phyloP scores from a whole-genome alignment of 176 grass and related monocot genomes.

The Metroxylon sagu region DNA sequence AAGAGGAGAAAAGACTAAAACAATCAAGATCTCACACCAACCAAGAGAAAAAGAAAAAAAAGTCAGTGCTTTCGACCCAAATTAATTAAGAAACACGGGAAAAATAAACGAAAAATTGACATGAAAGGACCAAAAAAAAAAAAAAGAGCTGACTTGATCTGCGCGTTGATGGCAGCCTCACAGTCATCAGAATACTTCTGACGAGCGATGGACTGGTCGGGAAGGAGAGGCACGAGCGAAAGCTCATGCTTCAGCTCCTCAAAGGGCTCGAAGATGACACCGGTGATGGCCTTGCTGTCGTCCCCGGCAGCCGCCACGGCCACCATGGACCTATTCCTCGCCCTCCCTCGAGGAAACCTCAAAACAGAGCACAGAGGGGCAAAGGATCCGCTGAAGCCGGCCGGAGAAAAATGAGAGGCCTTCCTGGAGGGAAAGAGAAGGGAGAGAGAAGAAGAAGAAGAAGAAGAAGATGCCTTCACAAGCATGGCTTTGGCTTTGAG shows the following conservation, averaged over 20 bases:
- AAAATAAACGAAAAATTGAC: neutral
- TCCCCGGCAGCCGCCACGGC: constrained; percentile 15
- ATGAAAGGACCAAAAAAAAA: neutral
- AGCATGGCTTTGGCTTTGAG: neutral
- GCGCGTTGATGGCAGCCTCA: constrained; percentile 76
- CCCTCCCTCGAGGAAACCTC: constrained; percentile 8
- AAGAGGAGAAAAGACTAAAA: neutral
- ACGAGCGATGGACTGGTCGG: constrained; percentile 43
- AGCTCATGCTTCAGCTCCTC: constrained; percentile 69
- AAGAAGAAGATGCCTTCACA: constrained; percentile 22
- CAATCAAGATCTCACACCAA: neutral
- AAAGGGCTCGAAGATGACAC: constrained; percentile 66
- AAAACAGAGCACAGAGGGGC: neutral
- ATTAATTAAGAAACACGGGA: neutral
- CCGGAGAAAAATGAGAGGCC: constrained; percentile 12
- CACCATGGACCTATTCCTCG: neutral
- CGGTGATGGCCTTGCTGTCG: constrained; percentile 42
- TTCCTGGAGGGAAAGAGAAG: neutral
- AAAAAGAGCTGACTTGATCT: constrained; percentile 55
- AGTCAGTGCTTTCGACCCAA: neutral
- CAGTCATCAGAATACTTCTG: constrained; percentile 61
- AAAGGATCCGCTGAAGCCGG: neutral
- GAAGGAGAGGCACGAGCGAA: constrained; percentile 48
- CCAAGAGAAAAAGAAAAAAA: neutral
- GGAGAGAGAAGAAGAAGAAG: constrained; percentile 9